Base-by-base conservation (phyloP, 352 stramenopile species). In the Thalassiosira hispida region DNA sequence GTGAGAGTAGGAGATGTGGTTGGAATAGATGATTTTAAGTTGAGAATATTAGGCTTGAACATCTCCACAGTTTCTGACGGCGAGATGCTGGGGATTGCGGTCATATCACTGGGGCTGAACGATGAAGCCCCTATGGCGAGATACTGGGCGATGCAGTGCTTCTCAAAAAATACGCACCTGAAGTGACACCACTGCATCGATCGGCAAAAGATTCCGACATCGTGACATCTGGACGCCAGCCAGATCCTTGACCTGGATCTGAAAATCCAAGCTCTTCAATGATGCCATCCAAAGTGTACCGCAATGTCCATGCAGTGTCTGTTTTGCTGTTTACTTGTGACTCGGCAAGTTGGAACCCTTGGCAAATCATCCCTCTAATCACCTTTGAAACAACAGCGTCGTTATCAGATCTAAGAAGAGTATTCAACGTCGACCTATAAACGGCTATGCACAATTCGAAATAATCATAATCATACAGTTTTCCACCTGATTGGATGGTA, bases 251-350 rank as follows among this genome's bases (percentile, higher is more conserved):
- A 12, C n/a, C 33, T n/a, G 55, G 6, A 2, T 42, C 23, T 12
- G 11, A 8, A 64, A 64, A 64, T 47, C 55, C 55, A 12, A 64
- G 20, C n/a, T 64, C 55, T 25, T 64, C 55, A 8, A 64, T 5
- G 1, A 64, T 6, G 3, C 22, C 55, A n/a, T 64, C 55, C 18
- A 64, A 14, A 20, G 55, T 64, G 27, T 64, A 64, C 5, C 55
- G 23, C 16, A 49, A 64, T 64, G 55, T 31, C 55, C 55, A 64
- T 2, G 55, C 55, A n/a, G 40, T 49, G 18, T 64, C 29, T 8
- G n/a, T 20, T 31, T 64, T 64, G 16, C 20, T 64, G 0, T 23
- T 23, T 23, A 20, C 29, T 27, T 64, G 55, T 6, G 55, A 23
- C 14, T 64, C 55, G 29, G 55, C 55, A 49, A 23, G 55, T 64